Percentiles rank a stretch among this genome's conserved stretches.
phyloP scores from a whole-genome alignment of 768 basidiomycete genomes.

The Collybiopsis luxurians region DNA sequence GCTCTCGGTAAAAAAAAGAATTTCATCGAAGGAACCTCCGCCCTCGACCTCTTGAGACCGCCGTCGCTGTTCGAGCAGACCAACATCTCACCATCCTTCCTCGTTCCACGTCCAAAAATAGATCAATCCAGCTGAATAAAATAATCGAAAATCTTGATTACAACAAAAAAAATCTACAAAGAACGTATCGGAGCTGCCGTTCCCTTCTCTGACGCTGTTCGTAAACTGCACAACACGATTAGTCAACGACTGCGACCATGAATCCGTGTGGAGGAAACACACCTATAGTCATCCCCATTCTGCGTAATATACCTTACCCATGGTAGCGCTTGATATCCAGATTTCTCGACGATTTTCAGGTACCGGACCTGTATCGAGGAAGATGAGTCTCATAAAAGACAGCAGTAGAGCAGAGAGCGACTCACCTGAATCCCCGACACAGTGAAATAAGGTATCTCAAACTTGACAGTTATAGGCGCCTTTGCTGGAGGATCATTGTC shows the following conservation, averaged over 20 bases:
- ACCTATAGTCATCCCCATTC: constrained; percentile 92
- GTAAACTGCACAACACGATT: not conserved
- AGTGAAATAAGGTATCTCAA: constrained; percentile 98
- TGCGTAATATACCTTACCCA: constrained; percentile 96
- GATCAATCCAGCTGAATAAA: too few species aligned
- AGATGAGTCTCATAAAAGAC: not conserved
- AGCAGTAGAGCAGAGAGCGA: not conserved
- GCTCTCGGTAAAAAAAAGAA: too few species aligned
- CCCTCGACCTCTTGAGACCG: too few species aligned
- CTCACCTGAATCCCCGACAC: constrained; percentile 86
- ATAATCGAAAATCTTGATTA: too few species aligned
- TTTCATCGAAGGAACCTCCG: too few species aligned
- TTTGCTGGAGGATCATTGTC: constrained; percentile 74
- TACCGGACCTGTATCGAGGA: constrained; percentile 63
- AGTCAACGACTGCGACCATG: too few species aligned
- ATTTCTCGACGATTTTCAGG: constrained; percentile 98
- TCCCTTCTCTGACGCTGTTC: constrained; percentile 9
- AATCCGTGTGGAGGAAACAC: not conserved
- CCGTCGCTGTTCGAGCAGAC: too few species aligned
- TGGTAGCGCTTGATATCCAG: constrained; percentile 92
- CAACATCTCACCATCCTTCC: too few species aligned
- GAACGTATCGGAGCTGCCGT: constrained; percentile 8
- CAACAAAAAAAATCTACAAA: constrained; percentile 3
- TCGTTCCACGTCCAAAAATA: too few species aligned
- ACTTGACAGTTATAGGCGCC: constrained; percentile 95